These are phyloP conservation scores for Fusarium equiseti DNA, from an alignment of 2,329 filamentous ascomycete genomes.

Conservation along the genomic window DNA sequence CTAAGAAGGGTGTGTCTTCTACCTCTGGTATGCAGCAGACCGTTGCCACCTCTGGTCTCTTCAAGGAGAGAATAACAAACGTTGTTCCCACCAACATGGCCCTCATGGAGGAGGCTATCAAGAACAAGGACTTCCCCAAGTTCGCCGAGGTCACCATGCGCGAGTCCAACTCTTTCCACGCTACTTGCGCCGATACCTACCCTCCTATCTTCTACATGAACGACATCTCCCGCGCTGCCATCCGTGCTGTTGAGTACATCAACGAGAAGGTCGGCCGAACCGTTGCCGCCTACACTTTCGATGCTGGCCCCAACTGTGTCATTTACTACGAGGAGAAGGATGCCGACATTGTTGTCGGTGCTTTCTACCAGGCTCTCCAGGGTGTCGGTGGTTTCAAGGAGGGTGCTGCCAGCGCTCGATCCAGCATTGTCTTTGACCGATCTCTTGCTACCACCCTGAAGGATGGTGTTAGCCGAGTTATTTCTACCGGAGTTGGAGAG, in stretches of 20 bases:
- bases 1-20: constrained; percentile 94
- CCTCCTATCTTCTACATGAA: constrained; percentile 99
- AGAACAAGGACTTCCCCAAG: constrained; percentile 80
- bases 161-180: constrained; percentile 97
- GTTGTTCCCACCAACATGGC: constrained; percentile 88
- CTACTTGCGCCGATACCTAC: constrained; percentile 92
- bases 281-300: constrained; percentile 95
- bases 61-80: constrained; percentile 77
- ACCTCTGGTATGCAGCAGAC: constrained; percentile 98
- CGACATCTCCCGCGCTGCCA: constrained; percentile 87
- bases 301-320: constrained; percentile 96
- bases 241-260: constrained; percentile 89
- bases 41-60: constrained; percentile 89
- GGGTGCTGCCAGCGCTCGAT: constrained; percentile 64
- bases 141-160: constrained; percentile 96
- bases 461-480: constrained; percentile 87
- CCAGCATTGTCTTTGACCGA: constrained; percentile 71
- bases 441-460: constrained; percentile 74
- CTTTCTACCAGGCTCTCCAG: constrained; percentile 76
- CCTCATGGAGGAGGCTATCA: constrained; percentile 85
- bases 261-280: constrained; percentile 83
- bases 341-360: constrained; percentile 77
- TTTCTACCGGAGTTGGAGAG: constrained; percentile 90
- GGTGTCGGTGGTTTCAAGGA: constrained; percentile 79
- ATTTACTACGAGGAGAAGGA: constrained; percentile 93